Evolutionary conservation across 768 basidiomycete species (phyloP).

Genomic region (Leucocoprinus birnbaumii): DNA sequence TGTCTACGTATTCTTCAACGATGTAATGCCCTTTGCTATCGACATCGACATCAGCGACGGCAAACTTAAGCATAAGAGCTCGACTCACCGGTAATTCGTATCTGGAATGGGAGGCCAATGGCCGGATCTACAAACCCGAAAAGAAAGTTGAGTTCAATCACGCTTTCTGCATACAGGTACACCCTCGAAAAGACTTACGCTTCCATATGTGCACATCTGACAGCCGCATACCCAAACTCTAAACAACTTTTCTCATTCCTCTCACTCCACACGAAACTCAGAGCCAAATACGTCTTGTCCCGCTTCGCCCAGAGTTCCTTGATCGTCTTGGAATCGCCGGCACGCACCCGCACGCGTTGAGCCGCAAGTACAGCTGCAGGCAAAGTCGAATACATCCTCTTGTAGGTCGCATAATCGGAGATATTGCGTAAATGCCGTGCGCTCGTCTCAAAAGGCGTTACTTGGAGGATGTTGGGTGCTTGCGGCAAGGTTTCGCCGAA

Average conservation of each 20-base stretch:
- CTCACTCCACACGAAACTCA: constrained; percentile 78
- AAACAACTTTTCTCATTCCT: constrained; percentile 63
- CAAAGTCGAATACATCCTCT: constrained; percentile 66
- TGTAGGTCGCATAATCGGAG: constrained; percentile 64
- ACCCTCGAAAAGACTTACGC: constrained; percentile 41
- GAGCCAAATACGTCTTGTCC: constrained; percentile 73
- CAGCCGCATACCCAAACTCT: constrained; percentile 83
- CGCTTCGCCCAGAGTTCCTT: constrained; percentile 62
- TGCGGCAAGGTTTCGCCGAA: constrained; percentile 75
- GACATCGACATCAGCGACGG: constrained; percentile 14
- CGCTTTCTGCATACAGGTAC: not conserved
- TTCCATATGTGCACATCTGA: constrained; percentile 69
- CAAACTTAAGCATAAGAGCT: not conserved
- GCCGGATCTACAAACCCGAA: constrained; percentile 40
- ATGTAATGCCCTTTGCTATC: constrained; percentile 71
- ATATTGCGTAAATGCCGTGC: constrained; percentile 71
- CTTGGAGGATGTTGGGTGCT: constrained; percentile 67
- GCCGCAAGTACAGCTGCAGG: constrained; percentile 68
- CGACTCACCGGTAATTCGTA: constrained; percentile 67
- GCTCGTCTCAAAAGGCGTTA: constrained; percentile 66
- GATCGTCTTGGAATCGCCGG: constrained; percentile 65
- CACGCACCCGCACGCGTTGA: constrained; percentile 58
- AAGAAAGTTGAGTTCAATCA: not conserved
- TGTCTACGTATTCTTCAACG: constrained; percentile 66
- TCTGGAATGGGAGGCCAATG: constrained; percentile 80